Evolutionary conservation across 2,329 filamentous ascomycete species (phyloP), one percentile per base, ranked within the genome.

Genomic region (Huntiella omanensis): DNA sequence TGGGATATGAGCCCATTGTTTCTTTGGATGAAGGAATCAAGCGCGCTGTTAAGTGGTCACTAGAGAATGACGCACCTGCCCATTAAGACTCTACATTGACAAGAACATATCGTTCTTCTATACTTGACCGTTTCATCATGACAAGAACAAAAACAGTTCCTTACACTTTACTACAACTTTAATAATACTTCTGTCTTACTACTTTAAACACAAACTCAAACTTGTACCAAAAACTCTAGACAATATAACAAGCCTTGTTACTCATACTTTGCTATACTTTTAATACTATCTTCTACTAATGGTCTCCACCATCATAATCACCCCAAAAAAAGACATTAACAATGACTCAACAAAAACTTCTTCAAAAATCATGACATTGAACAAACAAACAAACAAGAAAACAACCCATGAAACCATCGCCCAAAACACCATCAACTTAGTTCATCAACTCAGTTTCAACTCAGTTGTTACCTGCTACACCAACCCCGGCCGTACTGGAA

Each of bases 1-100:
- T 87, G 47, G 77, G 77, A 3, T 87, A 87, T 61, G 59, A 63
- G 58, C 81, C 82, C 3, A 61, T 83, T 46, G 75, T 82, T 45
- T 64, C 66, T 37, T 62, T 86, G 48, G 69, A 77, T 51, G 78
- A 84, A 53, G 82, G 79, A 8, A 62, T 77, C 43, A 61, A 62
- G 52, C 64, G 66, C 47, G 65, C 70, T 7, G 71, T 76, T 13
- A 57, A 59, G 46, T 75, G 70, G 70, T 70, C 70, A 43, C 51
- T 73, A 55, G 66, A 71, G 51, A 64, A 65, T 54, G 54, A 58
- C 34, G 53, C 45, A 12, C 45, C 47, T 16, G 49, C 43, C 8
- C 44, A 45, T 13, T 48, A 43, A 41, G 42, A 32, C 4, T 28
- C 22, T 5, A 28, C 22, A 28, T 28, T 28, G 22, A 28, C 22